Base-by-base conservation (phyloP, 1,139 yeast genomes). In the Taiozyma onychis region DNA sequence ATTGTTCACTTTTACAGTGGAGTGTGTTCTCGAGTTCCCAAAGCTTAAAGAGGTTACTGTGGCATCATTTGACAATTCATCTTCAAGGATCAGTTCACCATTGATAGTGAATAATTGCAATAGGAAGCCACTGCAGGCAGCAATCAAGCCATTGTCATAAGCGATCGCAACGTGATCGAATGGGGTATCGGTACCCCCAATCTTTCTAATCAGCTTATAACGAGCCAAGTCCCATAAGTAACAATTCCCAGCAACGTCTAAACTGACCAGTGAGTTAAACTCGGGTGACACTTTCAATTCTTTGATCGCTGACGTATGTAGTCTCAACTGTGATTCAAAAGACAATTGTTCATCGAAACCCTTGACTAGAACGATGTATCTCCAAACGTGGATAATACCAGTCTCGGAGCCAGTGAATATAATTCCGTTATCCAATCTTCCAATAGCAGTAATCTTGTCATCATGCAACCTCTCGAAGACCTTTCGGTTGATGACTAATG, bases 141-240 rank as follows among this genome's bases (percentile, higher is more conserved):
- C 77, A 41, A 85, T 72, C 48, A 72, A 71, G 0, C 88, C 90
- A 0, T 80, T 68, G 50, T 78, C 80, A 56, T 77, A 74, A 1
- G 86, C 80, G 26, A 84, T 71, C 9, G 78, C 69, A 3, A 75
- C 65, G 28, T 69, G 63, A 21, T 56, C 59, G n/a, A 66, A 64
- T 27, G 44, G 22, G 8, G 55, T 55, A 3, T 52, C 51, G 8
- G 55, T 55, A 3, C 52, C 51, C 2, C 60, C 57, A 2, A 85
- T 60, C 46, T 68, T 67, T 49, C 85, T 65, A 11, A 85, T 75
- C 47, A 74, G 72, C 48, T 72, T 74, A 50, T 71, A 73, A 34
- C 83, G 65, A 0, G 80, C 72, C 43, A 79, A 59, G 57, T 85
- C 87, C 91, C 91, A 84, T 7, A 79, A 54, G 27, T 73, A 75